These are phyloP conservation scores for Pochonia chlamydosporia DNA, from an alignment of 2,329 filamentous ascomycete species.

Conservation along the genomic window DNA sequence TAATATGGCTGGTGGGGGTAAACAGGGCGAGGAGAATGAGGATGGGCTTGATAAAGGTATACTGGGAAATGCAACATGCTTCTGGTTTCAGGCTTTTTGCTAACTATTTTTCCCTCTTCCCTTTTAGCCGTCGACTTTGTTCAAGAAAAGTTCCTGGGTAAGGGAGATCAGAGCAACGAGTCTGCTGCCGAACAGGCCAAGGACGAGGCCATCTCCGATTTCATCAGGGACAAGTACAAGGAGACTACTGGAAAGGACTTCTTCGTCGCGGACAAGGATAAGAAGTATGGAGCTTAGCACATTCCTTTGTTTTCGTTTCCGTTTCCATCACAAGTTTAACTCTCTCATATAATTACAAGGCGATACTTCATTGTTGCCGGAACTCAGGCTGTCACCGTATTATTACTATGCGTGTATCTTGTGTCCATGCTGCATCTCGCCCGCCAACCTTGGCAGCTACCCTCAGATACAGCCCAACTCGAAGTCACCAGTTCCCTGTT, in stretches of 20 bases:
- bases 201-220: slow-evolving; percentile 72
- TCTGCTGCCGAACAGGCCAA: slow-evolving; percentile 74
- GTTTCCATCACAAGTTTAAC: neutral
- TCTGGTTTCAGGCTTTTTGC: neutral
- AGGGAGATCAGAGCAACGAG: slow-evolving; percentile 68
- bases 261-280: slow-evolving; percentile 63
- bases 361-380: no score
- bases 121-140: slow-evolving; percentile 65
- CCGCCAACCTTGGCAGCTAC: no score
- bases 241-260: slow-evolving; percentile 60
- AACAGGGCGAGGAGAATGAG: slow-evolving; percentile 74
- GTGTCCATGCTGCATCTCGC: no score
- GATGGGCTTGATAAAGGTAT: slow-evolving; percentile 76
- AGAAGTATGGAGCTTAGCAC: slow-evolving; percentile 21
- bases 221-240: slow-evolving; percentile 68
- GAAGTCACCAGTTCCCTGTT: no score
- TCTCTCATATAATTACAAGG: no score
- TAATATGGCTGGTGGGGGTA: slow-evolving; percentile 64
- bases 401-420: no score
- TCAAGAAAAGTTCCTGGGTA: slow-evolving; percentile 67
- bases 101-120: neutral
- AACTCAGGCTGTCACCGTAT: no score
- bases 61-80: slow-evolving; percentile 4
- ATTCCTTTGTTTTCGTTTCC: neutral
- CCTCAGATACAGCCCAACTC: no score